Evolutionary conservation across 495 filamentous ascomycete species (phyloP).

Genomic region (Tetracladium marchalianum): DNA sequence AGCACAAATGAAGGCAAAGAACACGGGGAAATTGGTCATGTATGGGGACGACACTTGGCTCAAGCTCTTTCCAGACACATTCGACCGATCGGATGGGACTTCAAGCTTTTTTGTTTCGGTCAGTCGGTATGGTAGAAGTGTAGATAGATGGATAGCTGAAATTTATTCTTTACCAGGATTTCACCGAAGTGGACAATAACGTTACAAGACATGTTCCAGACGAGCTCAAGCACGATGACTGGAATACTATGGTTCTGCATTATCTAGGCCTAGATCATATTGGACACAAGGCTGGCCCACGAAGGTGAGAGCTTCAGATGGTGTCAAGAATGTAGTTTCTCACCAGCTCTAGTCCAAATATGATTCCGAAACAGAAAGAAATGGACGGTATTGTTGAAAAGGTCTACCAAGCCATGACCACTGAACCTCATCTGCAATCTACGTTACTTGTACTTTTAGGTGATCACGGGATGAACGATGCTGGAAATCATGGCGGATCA

Average conservation of each 20-base stretch:
- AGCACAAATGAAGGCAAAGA: slow-evolving; percentile 72
- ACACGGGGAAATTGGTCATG: slow-evolving; percentile 68
- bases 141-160: slow-evolving; percentile 20
- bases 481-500: slow-evolving; percentile 93
- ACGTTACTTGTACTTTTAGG: slow-evolving; percentile 82
- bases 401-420: slow-evolving; percentile 69
- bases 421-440: slow-evolving; percentile 54
- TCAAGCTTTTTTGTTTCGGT: slow-evolving; percentile 98
- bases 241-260: slow-evolving; percentile 90
- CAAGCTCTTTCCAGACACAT: slow-evolving; percentile 85
- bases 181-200: slow-evolving; percentile 95
- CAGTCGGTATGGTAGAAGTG: slow-evolving; percentile 28
- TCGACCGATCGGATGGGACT: slow-evolving; percentile 80
- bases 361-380: slow-evolving; percentile 86
- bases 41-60: slow-evolving; percentile 98
- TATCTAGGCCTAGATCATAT: slow-evolving; percentile 97
- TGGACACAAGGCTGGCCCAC: slow-evolving; percentile 90
- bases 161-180: slow-evolving; percentile 55
- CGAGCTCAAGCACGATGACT: slow-evolving; percentile 70
- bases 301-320: slow-evolving; percentile 40
- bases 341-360: slow-evolving; percentile 45
- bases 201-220: slow-evolving; percentile 80
- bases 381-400: slow-evolving; percentile 78
- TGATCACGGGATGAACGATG: slow-evolving; percentile 99
- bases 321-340: slow-evolving; percentile 7